Conservation (phyloP, 176 grass and related monocot genomes). For the Musa schizocarpa region DNA sequence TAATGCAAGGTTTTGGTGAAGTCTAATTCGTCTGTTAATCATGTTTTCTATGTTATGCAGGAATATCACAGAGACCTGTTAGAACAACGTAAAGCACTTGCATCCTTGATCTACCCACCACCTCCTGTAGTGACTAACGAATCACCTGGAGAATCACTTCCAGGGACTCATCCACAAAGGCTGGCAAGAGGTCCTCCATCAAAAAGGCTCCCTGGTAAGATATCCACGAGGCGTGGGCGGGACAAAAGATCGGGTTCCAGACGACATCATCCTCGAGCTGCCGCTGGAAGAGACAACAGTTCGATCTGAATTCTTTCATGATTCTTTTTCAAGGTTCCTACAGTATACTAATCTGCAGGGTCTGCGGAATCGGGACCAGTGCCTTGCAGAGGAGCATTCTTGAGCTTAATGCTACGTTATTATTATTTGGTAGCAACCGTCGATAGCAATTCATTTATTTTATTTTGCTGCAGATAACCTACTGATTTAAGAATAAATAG, state of each 20-base stretch:
- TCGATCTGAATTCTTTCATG: constrained; percentile 31
- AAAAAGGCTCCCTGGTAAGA: constrained; percentile 27
- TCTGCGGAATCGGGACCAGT: neutral
- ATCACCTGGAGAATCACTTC: constrained; percentile 21
- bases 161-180: constrained; percentile 27
- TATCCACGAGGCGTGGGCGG: constrained; percentile 29
- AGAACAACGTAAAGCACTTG: constrained; percentile 42
- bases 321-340: neutral
- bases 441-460: constrained; percentile 45
- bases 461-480: constrained; percentile 26
- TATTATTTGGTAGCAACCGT: constrained; percentile 43
- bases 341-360: neutral
- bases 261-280: constrained; percentile 30
- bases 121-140: constrained; percentile 10
- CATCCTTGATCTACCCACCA: constrained; percentile 26
- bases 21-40: neutral
- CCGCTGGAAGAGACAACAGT: constrained; percentile 33
- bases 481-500: constrained; percentile 18
- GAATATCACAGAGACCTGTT: constrained; percentile 75
- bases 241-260: constrained; percentile 59
- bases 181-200: constrained; percentile 33
- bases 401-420: constrained; percentile 15
- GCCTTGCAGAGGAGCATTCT: constrained; percentile 34
- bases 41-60: constrained; percentile 21
- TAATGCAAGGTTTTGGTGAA: neutral